Evolutionary conservation across 1,284 basidiomycete genomes (phyloP).

Genomic region (Volvariella surrecta): DNA sequence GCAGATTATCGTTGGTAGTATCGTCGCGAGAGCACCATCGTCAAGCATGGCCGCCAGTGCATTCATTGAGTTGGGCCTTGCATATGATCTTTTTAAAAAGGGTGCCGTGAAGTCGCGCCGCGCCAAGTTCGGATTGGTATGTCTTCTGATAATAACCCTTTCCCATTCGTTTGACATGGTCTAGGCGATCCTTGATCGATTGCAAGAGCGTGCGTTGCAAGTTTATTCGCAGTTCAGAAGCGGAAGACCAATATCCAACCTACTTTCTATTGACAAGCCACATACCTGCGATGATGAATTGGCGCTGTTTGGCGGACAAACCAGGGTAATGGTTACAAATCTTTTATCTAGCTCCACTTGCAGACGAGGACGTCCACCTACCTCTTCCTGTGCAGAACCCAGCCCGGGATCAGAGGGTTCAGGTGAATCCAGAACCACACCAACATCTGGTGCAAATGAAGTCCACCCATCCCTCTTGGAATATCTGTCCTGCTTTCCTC

Average conservation of each 20-base stretch:
- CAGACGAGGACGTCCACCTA: background rate
- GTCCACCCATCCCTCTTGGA: constrained; percentile 52
- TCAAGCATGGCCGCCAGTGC: constrained; percentile 51
- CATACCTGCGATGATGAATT: constrained; percentile 55
- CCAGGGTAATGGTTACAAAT: constrained; percentile 45
- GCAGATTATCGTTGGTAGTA: constrained; percentile 48
- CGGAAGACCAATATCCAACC: constrained; percentile 24
- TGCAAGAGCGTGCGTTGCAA: constrained; percentile 42
- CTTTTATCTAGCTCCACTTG: constrained; percentile 22
- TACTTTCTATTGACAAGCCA: constrained; percentile 26
- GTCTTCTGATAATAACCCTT: constrained; percentile 8
- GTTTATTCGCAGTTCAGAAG: constrained; percentile 34
- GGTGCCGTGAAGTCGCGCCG: constrained; percentile 38
- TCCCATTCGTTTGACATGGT: background rate
- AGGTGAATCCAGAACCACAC: background rate
- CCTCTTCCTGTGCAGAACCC: background rate
- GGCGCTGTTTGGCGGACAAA: constrained; percentile 59
- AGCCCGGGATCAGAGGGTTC: background rate
- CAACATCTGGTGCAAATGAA: constrained; percentile 24
- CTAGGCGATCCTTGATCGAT: constrained; percentile 37
- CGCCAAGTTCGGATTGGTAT: constrained; percentile 41
- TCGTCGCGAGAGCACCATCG: constrained; percentile 46
- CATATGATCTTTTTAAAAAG: constrained; percentile 44
- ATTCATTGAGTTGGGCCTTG: constrained; percentile 46
- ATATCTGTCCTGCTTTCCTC: constrained; percentile 34